These are phyloP conservation scores for Cystobasidium sp. DNA, from an alignment of 1,284 basidiomycete genomes.

Conservation along the genomic window DNA sequence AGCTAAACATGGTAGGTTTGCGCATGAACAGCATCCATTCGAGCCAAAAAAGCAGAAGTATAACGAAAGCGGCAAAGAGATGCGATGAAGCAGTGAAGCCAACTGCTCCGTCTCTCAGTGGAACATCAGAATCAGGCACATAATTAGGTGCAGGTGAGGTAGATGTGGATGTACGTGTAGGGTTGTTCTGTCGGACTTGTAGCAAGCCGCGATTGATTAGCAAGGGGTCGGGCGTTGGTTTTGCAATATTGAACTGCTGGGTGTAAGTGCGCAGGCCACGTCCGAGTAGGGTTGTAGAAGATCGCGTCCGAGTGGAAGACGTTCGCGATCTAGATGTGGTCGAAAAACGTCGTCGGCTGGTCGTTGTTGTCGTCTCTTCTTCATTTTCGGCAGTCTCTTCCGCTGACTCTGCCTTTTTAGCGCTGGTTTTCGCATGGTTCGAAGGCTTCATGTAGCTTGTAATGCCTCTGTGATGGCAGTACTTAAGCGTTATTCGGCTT, in stretches of 20 bases:
- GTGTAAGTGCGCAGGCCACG: slow-evolving; percentile 9
- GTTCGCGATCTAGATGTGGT: background rate
- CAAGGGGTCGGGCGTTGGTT: background rate
- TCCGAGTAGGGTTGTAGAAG: slow-evolving; percentile 12
- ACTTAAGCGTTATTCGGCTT: too few species aligned
- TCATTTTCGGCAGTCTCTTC: background rate
- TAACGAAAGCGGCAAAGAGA: slow-evolving; percentile 18
- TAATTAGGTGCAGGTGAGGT: slow-evolving; percentile 3
- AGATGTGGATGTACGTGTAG: background rate
- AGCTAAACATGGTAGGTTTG: background rate
- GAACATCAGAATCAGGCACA: slow-evolving; percentile 33
- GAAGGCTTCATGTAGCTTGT: background rate
- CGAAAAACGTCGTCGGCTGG: slow-evolving; percentile 5
- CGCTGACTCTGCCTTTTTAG: background rate
- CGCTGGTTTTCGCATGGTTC: background rate
- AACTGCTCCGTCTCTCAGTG: slow-evolving; percentile 19
- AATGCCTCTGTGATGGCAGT: background rate
- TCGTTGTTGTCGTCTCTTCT: background rate
- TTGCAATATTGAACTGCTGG: background rate
- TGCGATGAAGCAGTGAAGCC: slow-evolving; percentile 20
- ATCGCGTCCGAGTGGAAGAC: background rate
- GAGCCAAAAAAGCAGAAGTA: slow-evolving; percentile 16
- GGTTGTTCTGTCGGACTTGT: slow-evolving; percentile 1
- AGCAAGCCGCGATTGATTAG: background rate
- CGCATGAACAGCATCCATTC: slow-evolving; percentile 24